Base-by-base conservation (phyloP, 2,329 filamentous ascomycete genomes). In the Colletotrichum theobromicola region DNA sequence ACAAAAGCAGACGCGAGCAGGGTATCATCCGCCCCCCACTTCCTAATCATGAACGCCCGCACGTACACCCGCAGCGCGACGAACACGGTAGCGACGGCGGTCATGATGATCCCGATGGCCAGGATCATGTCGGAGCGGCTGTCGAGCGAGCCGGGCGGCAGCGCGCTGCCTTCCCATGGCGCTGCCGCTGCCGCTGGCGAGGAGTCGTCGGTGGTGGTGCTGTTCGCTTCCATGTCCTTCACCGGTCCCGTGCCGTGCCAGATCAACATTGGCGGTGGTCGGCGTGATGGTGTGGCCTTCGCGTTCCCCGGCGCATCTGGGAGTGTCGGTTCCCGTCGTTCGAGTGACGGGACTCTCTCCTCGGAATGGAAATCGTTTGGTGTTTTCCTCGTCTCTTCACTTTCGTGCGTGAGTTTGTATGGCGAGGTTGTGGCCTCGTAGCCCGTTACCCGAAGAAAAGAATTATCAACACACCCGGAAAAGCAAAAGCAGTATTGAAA, bases 21-120 rank as follows among this genome's bases (percentile, higher is more conserved):
- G 8, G 69, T 72, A 58, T 81, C 81, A 16, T 82, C 80, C 5
- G 72, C 62, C 2, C 81, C 80, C 61, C 81, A 76, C 61, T 79
- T 77, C 26, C 76, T 76, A 4, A 81, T 71, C 18, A 81, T 34
- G 16, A 79, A 67, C 15, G 76, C 75, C 30, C 81, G 65, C n/a
- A 78, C 79, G 61, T 78, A 81, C 26, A 79, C 50, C 8, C 75
- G 61, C 6, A 76, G 37, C 8, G 32, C 55, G 5, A 62, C 26
- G 24, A 68, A 62, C 2, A 65, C 32, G 15, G 66, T 8, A 9
- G 69, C 37, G 5, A 73, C 32, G 5, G 32, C 32, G 4, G 70
- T 21, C 24, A 66, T 26, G 28, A 26, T 7, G n/a, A 67, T 58
- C 6, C 55, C 65, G 2, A 64, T 58, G 35, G 34, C 50, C 8